Base-by-base conservation (phyloP, 2,329 filamentous ascomycete genomes). In the Fusarium nematophilum region DNA sequence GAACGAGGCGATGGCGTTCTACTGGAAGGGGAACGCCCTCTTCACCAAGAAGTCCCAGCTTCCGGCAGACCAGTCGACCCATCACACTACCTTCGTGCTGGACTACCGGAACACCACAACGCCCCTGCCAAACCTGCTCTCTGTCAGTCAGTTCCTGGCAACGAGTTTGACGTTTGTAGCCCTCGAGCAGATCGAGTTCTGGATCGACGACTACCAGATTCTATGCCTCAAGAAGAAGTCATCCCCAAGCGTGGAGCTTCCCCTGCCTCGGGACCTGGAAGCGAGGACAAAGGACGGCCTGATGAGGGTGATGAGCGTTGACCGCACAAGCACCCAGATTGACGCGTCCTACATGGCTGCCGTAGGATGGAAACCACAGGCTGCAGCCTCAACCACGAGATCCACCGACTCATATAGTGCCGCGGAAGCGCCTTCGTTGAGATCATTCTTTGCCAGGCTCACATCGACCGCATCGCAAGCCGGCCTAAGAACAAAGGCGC, bases 1-100 rank as follows among this genome's bases (percentile, higher is more conserved):
- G 1, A 86, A 84, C 59, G 89, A 96, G 76, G 93, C 93, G 30
- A 97, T 99, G 92, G 94, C 94, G 0, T 99, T 99, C 72, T 99
- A 97, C 79, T 99, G 95, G 96, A 98, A 97, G 75, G 93, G 91
- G n/a, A 98, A 98, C 74, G 92, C 92, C 5, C 83, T 99, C 2
- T 98, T 97, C 73, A 99, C 96, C 18, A 90, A 93, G 68, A 91
- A 92, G 66, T 83, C 95, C 17, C 87, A 88, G 64, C 78, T 97
- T 7, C 87, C 90, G 2, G 81, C 86, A 38, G 85, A 86, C 18
- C 83, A 92, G 69, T 78, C 82, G 13, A 90, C 83, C 50, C 80
- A 81, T 26, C 86, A 94, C 67, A 99, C 96, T 3, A 90, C 90
- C n/a, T 99, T 99, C 72, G 88, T 97, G 39, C 83, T 99, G 39